Percentiles rank a stretch among this genome's conserved stretches.
Conservation (phyloP, 108 stramenopile genomes). For the Nitzschia inconspicua region DNA sequence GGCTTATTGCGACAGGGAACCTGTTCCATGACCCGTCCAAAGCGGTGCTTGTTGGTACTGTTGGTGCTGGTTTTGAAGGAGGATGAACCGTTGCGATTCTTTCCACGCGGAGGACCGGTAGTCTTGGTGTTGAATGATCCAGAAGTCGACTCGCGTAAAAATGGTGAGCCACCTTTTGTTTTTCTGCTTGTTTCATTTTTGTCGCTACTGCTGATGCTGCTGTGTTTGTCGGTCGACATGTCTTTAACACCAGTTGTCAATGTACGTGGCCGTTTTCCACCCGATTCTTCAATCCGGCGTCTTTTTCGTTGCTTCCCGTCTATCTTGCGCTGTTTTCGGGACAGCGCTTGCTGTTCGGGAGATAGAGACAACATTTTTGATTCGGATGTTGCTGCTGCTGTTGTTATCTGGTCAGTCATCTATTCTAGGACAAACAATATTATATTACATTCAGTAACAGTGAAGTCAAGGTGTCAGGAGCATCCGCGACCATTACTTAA, state of each 20-base stretch:
- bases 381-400: no score
- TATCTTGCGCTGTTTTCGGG: constrained; percentile 36
- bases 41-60: constrained; percentile 47
- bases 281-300: constrained; percentile 47
- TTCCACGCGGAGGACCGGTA: background rate
- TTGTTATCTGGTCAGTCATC: no score
- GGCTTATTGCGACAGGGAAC: constrained; percentile 72
- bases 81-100: background rate
- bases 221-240: background rate
- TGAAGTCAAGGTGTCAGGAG: no score
- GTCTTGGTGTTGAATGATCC: no score
- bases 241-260: background rate
- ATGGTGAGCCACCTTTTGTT: background rate
- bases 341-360: no score
- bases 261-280: constrained; percentile 43
- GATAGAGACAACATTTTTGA: no score
- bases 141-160: no score
- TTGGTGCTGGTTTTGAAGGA: background rate
- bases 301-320: constrained; percentile 44
- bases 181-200: background rate
- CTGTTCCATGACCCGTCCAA: constrained; percentile 84
- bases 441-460: no score
- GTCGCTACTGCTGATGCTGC: background rate
- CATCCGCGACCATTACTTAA: no score
- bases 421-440: no score